Evolutionary conservation across 768 basidiomycete species (phyloP).

Genomic region (Podaxis mareebaensis): DNA sequence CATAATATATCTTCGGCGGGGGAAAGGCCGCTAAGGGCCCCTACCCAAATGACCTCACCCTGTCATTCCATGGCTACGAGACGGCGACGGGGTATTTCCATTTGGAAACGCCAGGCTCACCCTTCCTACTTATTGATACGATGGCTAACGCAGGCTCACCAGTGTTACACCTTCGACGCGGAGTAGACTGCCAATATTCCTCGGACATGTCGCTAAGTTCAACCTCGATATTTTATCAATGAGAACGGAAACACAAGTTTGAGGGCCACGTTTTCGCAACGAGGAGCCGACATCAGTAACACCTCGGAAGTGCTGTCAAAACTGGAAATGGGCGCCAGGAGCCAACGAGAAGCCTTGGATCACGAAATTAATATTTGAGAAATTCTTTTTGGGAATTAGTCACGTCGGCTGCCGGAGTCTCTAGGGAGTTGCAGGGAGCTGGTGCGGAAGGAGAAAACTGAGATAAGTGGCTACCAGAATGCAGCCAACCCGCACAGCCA

Average conservation of each 20-base stretch:
- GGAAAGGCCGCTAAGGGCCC: constrained; percentile 2
- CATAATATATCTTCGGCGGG: constrained; percentile 6
- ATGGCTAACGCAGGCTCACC: neutral
- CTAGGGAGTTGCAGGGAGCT: neutral
- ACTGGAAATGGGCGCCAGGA: neutral
- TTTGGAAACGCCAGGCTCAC: constrained; percentile 7
- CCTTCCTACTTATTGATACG: neutral
- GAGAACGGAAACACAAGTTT: neutral
- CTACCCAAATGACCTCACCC: constrained; percentile 11
- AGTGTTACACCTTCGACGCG: neutral
- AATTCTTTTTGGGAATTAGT: neutral
- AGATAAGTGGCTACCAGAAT: neutral
- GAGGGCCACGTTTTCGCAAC: neutral
- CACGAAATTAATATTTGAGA: neutral
- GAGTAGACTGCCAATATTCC: constrained; percentile 1
- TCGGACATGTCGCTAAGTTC: neutral
- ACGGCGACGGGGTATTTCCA: neutral
- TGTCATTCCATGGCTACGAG: constrained; percentile 11
- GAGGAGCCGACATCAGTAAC: neutral
- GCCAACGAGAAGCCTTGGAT: neutral
- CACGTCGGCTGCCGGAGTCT: neutral
- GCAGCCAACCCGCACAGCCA: neutral
- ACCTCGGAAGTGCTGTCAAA: neutral
- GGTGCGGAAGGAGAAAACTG: neutral
- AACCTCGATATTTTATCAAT: neutral